A percentile compares a stretch with the other conserved stretches of the same genome.
phyloP scores from a whole-genome alignment of 2,329 filamentous ascomycete species.

The Phialemoniopsis sp. region DNA sequence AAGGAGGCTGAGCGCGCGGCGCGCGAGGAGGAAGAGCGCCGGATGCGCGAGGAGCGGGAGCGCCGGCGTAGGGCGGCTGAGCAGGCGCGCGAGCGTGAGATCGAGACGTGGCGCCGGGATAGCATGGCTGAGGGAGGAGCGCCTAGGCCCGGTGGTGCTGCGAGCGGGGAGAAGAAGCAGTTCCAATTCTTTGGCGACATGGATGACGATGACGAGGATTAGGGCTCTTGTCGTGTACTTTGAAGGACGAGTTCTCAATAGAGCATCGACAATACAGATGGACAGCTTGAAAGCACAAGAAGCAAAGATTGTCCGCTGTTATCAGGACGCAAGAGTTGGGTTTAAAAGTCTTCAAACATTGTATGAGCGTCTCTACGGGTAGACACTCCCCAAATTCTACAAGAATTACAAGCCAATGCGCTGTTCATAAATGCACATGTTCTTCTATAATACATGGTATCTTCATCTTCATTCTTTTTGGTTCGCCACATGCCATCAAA shows the following conservation, averaged over 20 bases:
- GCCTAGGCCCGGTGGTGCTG: neutral
- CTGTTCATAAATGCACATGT: neutral
- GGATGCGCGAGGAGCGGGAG: conserved; percentile 96
- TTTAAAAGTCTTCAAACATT: neutral
- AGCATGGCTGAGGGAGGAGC: conserved; percentile 22
- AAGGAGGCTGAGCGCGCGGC: conserved; percentile 43
- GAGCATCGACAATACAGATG: neutral
- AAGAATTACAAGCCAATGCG: neutral
- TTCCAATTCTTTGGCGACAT: conserved; percentile 48
- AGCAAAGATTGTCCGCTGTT: neutral
- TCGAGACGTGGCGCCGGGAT: conserved; percentile 31
- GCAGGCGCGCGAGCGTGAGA: conserved; percentile 10
- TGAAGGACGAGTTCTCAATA: neutral
- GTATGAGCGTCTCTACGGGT: too few relatives aligned
- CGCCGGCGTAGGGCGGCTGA: conserved; percentile 16
- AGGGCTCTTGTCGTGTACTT: conserved; percentile 7
- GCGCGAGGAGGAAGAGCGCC: conserved; percentile 77
- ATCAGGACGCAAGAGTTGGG: neutral
- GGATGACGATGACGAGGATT: conserved; percentile 46
- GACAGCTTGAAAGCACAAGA: neutral
- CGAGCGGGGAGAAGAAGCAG: conserved; percentile 37
- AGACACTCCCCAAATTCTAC: too few relatives aligned
- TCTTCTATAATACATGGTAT: conserved; percentile 9
- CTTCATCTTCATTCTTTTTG: conserved; percentile 3
- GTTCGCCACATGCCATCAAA: neutral